These are phyloP conservation scores for Casuarina cunninghamiana DNA, from an alignment of 306 rosid species.

Conservation along the genomic window DNA sequence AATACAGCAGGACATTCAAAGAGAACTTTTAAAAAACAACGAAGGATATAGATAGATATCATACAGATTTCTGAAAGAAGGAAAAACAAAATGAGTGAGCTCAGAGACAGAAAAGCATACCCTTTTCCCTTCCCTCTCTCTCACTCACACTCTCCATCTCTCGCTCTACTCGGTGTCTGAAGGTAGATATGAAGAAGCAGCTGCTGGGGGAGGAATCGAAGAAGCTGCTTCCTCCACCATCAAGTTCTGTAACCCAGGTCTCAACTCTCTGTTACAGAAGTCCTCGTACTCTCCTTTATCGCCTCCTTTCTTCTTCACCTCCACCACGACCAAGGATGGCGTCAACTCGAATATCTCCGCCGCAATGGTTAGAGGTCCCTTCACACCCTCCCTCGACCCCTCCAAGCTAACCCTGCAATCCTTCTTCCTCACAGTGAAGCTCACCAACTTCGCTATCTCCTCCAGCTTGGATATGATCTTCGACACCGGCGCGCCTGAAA, in stretches of 20 bases:
- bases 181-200: constrained; percentile 32
- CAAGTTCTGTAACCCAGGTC: constrained; percentile 49
- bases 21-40: neutral
- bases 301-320: constrained; percentile 65
- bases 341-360: constrained; percentile 58
- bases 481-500: constrained; percentile 41
- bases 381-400: constrained; percentile 56
- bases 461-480: constrained; percentile 59
- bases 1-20: neutral
- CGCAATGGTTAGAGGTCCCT: constrained; percentile 51
- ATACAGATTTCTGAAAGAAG: neutral
- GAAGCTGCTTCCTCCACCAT: constrained; percentile 32
- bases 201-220: constrained; percentile 31
- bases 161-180: constrained; percentile 30
- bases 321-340: constrained; percentile 60
- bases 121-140: constrained; percentile 11
- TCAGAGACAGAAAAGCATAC: neutral
- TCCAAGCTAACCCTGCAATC: constrained; percentile 62
- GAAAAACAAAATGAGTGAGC: neutral
- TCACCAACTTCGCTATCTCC: constrained; percentile 53
- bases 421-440: constrained; percentile 59
- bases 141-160: constrained; percentile 1
- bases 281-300: constrained; percentile 47
- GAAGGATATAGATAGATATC: neutral
- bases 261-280: constrained; percentile 50